Conservation (phyloP, 2,329 filamentous ascomycete species). For the Periconia macrospinosa region DNA sequence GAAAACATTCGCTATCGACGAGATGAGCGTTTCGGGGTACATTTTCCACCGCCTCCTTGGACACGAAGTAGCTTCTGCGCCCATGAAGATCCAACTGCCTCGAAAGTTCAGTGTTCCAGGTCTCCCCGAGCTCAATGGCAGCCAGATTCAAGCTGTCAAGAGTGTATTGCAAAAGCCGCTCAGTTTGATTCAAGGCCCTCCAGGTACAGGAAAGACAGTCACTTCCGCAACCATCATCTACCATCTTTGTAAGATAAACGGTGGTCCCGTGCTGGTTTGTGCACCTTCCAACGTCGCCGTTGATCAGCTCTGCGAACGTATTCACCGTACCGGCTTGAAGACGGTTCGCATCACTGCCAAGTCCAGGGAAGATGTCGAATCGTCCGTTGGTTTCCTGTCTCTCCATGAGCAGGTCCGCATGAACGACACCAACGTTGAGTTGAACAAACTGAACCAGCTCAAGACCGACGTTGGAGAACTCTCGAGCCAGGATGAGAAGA, state of each 20-base stretch:
- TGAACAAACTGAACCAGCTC: constrained; percentile 88
- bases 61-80: constrained; percentile 89
- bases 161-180: constrained; percentile 91
- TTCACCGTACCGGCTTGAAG: constrained; percentile 92
- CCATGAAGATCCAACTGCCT: constrained; percentile 93
- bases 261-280: constrained; percentile 91
- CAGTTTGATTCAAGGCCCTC: constrained; percentile 94
- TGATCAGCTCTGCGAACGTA: constrained; percentile 95
- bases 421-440: constrained; percentile 93
- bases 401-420: constrained; percentile 96
- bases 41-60: constrained; percentile 97
- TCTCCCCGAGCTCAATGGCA: constrained; percentile 90
- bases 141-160: constrained; percentile 95
- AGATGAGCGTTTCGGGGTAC: constrained; percentile 97
- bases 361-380: constrained; percentile 97
- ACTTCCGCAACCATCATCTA: constrained; percentile 99
- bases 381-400: constrained; percentile 93
- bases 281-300: constrained; percentile 98
- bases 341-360: constrained; percentile 98
- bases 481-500: constrained; percentile 96
- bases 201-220: constrained; percentile 96
- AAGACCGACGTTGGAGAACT: constrained; percentile 91
- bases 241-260: constrained; percentile 92
- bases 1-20: constrained; percentile 98
- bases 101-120: constrained; percentile 97